Evolutionary conservation across 2,329 filamentous ascomycete genomes (phyloP), one percentile per base, ranked within the genome.

Genomic region (Cercospora brassicicola): DNA sequence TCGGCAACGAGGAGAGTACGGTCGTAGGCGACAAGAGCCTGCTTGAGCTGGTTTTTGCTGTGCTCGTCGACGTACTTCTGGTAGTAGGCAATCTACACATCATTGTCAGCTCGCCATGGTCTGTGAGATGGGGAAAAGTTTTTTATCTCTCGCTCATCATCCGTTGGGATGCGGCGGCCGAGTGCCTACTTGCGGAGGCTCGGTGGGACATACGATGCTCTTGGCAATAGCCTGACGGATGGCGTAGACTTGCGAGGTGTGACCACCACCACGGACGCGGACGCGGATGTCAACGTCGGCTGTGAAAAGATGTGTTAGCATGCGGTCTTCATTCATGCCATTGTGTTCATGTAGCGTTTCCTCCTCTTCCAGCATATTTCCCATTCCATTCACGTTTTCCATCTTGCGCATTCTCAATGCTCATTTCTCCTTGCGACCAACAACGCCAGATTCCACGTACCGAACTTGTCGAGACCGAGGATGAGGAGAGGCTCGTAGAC

Each of bases 1-100:
- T 99, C 95, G 84, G 95, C 95, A 80, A 99, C 95, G 81, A 99
- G 91, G 77, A 99, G 91, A 82, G 93, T 96, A 81, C 94, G 90
- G 88, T 97, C 93, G 88, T 94, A 99, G 84, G 93, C 89, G 81
- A 94, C 92, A 78, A 99, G 90, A 77, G 92, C 92, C 86, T 94
- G 91, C 93, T 98, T 99, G 81, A 99, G 89, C 86, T 93, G 88
- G 90, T 98, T 97, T 92, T 99, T 99, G 87, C 91, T 93, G 91
- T 98, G 94, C 91, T 99, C 95, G 82, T 99, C 95, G 85, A 98
- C 93, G 87, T 90, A 99, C 89, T 99, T 97, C 88, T 97, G 94
- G 91, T 97, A 98, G 91, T 97, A 97, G 84, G 93, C 91, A 81
- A 96, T 81, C 79, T 81, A 75, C n/a, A 55, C 18, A 15, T 59